Percentiles rank a stretch among this genome's conserved stretches.
phyloP scores from a whole-genome alignment of 2,329 filamentous ascomycete species.

The Stachybotrys chartarum region DNA sequence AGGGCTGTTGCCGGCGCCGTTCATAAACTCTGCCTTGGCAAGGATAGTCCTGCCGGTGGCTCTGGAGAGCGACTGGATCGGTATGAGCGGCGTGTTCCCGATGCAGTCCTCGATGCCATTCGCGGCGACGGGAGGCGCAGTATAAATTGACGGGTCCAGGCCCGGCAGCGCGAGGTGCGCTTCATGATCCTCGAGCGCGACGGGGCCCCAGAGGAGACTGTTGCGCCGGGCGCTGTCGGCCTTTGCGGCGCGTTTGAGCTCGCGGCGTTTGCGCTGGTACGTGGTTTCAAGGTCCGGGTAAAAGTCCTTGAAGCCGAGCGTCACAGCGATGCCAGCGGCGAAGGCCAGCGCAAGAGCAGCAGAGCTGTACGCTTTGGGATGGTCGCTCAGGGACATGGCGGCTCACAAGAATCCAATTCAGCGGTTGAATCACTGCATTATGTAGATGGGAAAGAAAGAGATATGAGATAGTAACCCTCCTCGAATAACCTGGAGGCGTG shows the following conservation, averaged over 20 bases:
- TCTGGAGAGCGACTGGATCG: constrained; percentile 76
- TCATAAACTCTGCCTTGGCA: constrained; percentile 93
- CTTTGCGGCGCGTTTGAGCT: constrained; percentile 3
- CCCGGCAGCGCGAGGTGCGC: constrained; percentile 14
- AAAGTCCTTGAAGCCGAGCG: constrained; percentile 71
- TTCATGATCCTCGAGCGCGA: constrained; percentile 52
- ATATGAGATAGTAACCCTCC: neutral
- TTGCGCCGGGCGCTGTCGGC: constrained; percentile 22
- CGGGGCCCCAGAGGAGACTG: constrained; percentile 41
- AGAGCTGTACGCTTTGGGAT: constrained; percentile 55
- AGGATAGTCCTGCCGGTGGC: constrained; percentile 85
- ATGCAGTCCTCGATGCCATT: constrained; percentile 88
- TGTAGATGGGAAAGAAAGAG: neutral
- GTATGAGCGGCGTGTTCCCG: constrained; percentile 84
- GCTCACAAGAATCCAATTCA: neutral
- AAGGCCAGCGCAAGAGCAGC: constrained; percentile 68
- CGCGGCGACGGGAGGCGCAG: constrained; percentile 37
- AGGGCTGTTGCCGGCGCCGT: constrained; percentile 86
- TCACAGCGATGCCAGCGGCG: constrained; percentile 66
- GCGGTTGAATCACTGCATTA: neutral
- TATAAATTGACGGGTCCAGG: constrained; percentile 11
- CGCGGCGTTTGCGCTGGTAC: constrained; percentile 41
- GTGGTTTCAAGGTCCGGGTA: constrained; percentile 67
- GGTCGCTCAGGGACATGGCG: constrained; percentile 52
- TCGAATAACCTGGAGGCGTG: neutral